These are phyloP conservation scores for Chalciporus sp. DNA, from an alignment of 1,284 basidiomycete species.

Conservation along the genomic window DNA sequence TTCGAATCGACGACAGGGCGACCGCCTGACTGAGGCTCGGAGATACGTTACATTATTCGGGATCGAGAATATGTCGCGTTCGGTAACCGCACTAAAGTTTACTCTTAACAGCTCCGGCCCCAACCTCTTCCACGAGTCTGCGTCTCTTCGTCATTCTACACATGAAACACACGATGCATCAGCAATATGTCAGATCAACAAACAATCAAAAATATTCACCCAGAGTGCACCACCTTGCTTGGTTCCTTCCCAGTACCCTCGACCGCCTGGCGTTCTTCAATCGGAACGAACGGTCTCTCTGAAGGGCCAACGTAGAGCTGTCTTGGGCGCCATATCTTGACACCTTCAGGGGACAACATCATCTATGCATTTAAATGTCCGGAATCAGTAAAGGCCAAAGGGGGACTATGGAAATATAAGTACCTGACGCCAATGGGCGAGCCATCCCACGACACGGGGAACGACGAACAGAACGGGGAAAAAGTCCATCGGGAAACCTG, in stretches of 20 bases:
- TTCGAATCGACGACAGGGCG: no score
- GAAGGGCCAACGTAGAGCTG: slow-evolving; percentile 80
- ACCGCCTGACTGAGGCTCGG: no score
- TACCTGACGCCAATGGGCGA: slow-evolving; percentile 85
- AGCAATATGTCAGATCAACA: slow-evolving; percentile 31
- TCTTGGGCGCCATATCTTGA: slow-evolving; percentile 89
- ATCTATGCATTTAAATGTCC: slow-evolving; percentile 47
- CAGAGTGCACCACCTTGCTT: slow-evolving; percentile 70
- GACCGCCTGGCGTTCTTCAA: slow-evolving; percentile 60
- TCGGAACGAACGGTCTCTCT: slow-evolving; percentile 71
- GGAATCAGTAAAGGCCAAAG: slow-evolving; percentile 12
- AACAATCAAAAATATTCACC: slow-evolving; percentile 51
- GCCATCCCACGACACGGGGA: slow-evolving; percentile 86
- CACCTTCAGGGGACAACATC: slow-evolving; percentile 85
- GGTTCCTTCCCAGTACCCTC: slow-evolving; percentile 60
- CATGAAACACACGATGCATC: slow-evolving; percentile 2
- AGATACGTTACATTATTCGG: no score
- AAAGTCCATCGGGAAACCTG: slow-evolving; percentile 87
- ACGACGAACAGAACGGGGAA: slow-evolving; percentile 91
- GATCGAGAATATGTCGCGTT: no score
- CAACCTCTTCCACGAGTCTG: slow-evolving; percentile 59
- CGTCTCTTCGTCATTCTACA: slow-evolving; percentile 77
- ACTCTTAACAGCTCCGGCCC: slow-evolving; percentile 44
- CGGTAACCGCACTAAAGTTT: slow-evolving; percentile 38
- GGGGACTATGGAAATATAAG: not conserved